Base-by-base conservation (phyloP, 2,329 filamentous ascomycete genomes). In the Diaporthe sp. region DNA sequence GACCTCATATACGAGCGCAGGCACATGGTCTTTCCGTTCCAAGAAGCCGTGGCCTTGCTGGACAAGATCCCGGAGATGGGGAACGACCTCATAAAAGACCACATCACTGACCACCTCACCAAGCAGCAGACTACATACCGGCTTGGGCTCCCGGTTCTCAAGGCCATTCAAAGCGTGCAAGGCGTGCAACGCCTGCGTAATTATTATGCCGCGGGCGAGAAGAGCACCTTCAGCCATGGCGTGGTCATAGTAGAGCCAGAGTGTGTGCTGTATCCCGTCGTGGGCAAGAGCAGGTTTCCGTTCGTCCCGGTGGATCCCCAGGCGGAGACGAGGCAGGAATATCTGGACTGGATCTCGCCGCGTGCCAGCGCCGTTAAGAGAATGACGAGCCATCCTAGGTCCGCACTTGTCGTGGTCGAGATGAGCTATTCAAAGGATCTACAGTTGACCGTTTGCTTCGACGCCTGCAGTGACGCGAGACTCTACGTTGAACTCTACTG, bases 51-150 rank as follows among this genome's bases (percentile, higher is more conserved):
- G 4, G 10, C 30, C 15, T 15, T 58, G 32, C 4, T 58, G 0
- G 55, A 58, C 19, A n/a, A 58, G 19, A 3, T 58, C 1, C 55
- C 55, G 1, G 10, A 58, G 4, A n/a, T 58, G 4, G 30, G 30
- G 5, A 13, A 19, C 19, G 55, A 37, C n/a, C 32, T 58, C 1
- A 58, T 37, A 22, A 58, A 35, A 32, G 17, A 44, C 5, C 15
- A 19, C 42, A 44, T 12, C 15, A 44, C 42, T 17, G 22, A 44
- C 12, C 2, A 44, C 15, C 42, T 17, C 15, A 44, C 17, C 17
- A 6, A 19, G 5, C 2, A 19, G 15, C 2, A 19, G 2, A 9
- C 0, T 3, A 51, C 5, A 2, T 27, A 13, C 10, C n/a, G 13
- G 3, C n/a, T 27, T 4, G n/a, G n/a, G 4, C n/a, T 51, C 4